Evolutionary conservation across 305 asterid genomes (phyloP).

Genomic region (Fraxinus floribunda): DNA sequence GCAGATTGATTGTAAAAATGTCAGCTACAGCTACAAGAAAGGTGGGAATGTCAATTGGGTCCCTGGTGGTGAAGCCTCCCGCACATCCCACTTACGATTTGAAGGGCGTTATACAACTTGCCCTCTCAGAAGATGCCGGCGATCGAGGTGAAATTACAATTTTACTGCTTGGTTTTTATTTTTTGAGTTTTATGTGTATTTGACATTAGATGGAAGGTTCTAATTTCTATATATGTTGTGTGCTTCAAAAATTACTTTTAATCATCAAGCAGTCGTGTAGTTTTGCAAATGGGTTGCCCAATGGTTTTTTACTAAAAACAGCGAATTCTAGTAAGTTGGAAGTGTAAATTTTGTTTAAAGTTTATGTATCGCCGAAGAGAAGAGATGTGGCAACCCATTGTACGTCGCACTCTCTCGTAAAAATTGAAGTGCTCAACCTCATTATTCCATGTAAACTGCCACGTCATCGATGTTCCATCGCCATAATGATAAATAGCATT

Average conservation of each 20-base stretch:
- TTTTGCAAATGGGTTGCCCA: not conserved
- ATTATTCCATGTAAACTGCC: no score
- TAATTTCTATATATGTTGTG: not conserved
- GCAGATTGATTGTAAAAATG: conserved; percentile 71
- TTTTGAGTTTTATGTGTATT: not conserved
- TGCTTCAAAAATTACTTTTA: not conserved
- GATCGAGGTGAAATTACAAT: conserved; percentile 55
- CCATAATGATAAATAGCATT: no score
- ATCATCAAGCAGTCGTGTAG: not conserved
- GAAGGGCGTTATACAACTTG: conserved; percentile 71
- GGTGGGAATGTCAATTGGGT: conserved; percentile 31
- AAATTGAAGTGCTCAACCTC: no score
- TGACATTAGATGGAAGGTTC: not conserved
- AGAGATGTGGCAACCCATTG: no score
- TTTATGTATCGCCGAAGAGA: not conserved
- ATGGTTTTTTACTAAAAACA: not conserved
- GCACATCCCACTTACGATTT: conserved; percentile 88
- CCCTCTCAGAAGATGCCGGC: conserved; percentile 92
- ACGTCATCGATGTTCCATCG: no score
- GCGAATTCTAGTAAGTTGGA: not conserved
- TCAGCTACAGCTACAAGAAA: conserved; percentile 42
- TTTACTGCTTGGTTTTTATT: not conserved
- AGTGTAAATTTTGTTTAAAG: not conserved
- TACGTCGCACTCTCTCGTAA: no score
- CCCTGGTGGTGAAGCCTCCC: conserved; percentile 66